These are phyloP conservation scores for Ceriops decandra DNA, from an alignment of 345 rosid species.

Conservation along the genomic window DNA sequence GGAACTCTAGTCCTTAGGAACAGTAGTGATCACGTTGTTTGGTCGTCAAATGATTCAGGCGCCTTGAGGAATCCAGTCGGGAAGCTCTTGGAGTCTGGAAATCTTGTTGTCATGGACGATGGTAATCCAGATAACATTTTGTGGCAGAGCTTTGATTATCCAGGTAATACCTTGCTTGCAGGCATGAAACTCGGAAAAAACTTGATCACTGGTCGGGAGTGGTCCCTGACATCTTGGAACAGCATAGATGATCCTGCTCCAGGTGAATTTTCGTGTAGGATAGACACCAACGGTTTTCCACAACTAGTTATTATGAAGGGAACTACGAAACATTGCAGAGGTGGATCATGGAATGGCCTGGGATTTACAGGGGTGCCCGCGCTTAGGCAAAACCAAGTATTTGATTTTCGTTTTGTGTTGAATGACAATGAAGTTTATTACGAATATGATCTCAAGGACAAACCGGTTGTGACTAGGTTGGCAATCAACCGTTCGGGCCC, in stretches of 20 bases:
- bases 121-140: neutral
- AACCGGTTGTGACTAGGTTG: conserved; percentile 1
- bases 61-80: neutral
- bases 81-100: conserved; percentile 23
- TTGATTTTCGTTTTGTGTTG: neutral
- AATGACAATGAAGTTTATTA: conserved; percentile 11
- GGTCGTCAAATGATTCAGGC: conserved; percentile 20
- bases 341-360: conserved; percentile 17
- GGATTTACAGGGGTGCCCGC: conserved; percentile 1
- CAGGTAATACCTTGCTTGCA: conserved; percentile 15
- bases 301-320: conserved; percentile 6
- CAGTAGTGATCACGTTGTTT: conserved; percentile 8
- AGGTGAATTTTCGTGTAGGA: neutral
- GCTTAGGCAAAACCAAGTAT: neutral
- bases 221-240: conserved; percentile 7
- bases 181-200: conserved; percentile 18
- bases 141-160: conserved; percentile 24
- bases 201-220: neutral
- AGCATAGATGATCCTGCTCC: conserved; percentile 17
- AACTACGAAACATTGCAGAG: neutral
- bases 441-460: neutral
- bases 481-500: neutral
- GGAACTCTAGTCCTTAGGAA: conserved; percentile 24
- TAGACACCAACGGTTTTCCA: conserved; percentile 17
- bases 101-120: conserved; percentile 17